Conservation (phyloP, 257 asterid species). For the Haberlea rhodopensis region DNA sequence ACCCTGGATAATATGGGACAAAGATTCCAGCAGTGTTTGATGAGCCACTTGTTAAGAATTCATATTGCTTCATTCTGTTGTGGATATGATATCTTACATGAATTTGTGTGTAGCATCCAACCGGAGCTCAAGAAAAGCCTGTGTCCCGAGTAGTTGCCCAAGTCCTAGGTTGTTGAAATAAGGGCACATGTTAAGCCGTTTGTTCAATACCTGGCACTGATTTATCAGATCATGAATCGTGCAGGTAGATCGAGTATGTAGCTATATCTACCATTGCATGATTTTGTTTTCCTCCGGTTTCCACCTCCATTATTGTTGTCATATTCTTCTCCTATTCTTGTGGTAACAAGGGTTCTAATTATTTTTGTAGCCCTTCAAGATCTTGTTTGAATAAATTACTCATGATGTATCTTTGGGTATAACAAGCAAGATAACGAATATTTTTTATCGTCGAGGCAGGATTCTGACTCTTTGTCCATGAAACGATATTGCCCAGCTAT, state of each 20-base stretch:
- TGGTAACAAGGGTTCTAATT: constrained; percentile 34
- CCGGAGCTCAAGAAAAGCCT: constrained; percentile 46
- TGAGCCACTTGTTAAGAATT: constrained; percentile 64
- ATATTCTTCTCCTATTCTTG: constrained; percentile 4
- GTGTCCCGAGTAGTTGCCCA: constrained; percentile 55
- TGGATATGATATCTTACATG: constrained; percentile 66
- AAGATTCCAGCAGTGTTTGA: constrained; percentile 57
- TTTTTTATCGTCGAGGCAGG: too few relatives aligned
- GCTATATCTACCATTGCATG: constrained; percentile 53
- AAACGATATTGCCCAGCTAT: too few relatives aligned
- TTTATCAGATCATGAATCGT: constrained; percentile 53
- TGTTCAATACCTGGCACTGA: constrained; percentile 49
- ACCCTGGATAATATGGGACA: constrained; percentile 76
- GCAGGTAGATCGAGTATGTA: constrained; percentile 59
- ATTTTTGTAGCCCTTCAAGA: constrained; percentile 32
- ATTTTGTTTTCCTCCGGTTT: not conserved
- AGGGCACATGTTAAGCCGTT: constrained; percentile 73
- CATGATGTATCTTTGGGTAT: too few relatives aligned
- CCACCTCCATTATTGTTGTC: not conserved
- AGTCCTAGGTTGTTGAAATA: constrained; percentile 63
- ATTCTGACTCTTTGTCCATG: too few relatives aligned
- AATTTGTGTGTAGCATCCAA: constrained; percentile 75
- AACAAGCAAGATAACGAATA: too few relatives aligned
- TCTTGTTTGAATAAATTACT: too few relatives aligned
- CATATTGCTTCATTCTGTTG: constrained; percentile 67